Conservation (phyloP, 305 asterid genomes). For the Fraxinus floribunda region DNA sequence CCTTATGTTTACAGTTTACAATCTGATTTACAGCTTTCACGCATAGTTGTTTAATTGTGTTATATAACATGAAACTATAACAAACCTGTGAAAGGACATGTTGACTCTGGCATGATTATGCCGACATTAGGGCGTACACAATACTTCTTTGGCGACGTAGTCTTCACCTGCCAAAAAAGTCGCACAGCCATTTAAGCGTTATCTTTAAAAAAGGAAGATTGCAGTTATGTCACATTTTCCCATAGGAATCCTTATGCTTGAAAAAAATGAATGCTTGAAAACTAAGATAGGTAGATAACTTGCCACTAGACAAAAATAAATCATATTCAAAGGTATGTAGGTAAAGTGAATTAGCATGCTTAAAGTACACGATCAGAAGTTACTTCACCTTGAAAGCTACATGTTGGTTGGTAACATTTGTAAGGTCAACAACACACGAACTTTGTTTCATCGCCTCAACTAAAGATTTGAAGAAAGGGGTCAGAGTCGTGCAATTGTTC, state of each 20-base stretch:
- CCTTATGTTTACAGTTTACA: background rate
- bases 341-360: slow-evolving; percentile 6
- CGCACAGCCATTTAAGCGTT: background rate
- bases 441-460: slow-evolving; percentile 89
- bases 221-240: background rate
- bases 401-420: slow-evolving; percentile 68
- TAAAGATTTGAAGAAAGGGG: slow-evolving; percentile 32
- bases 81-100: slow-evolving; percentile 70
- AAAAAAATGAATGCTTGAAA: slow-evolving; percentile 9
- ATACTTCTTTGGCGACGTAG: slow-evolving; percentile 89
- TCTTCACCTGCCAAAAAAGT: slow-evolving; percentile 66
- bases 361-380: slow-evolving; percentile 19
- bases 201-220: background rate
- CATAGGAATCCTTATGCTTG: background rate
- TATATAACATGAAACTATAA: background rate
- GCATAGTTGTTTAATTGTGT: background rate
- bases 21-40: background rate
- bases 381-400: slow-evolving; percentile 81
- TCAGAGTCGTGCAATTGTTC: slow-evolving; percentile 14
- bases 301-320: slow-evolving; percentile 1
- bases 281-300: background rate
- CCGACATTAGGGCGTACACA: slow-evolving; percentile 89
- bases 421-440: slow-evolving; percentile 57
- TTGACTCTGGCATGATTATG: slow-evolving; percentile 71
- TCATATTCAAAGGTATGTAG: background rate